phyloP scores from a whole-genome alignment of 2,329 filamentous ascomycete genomes.

The Talaromyces sp. region DNA sequence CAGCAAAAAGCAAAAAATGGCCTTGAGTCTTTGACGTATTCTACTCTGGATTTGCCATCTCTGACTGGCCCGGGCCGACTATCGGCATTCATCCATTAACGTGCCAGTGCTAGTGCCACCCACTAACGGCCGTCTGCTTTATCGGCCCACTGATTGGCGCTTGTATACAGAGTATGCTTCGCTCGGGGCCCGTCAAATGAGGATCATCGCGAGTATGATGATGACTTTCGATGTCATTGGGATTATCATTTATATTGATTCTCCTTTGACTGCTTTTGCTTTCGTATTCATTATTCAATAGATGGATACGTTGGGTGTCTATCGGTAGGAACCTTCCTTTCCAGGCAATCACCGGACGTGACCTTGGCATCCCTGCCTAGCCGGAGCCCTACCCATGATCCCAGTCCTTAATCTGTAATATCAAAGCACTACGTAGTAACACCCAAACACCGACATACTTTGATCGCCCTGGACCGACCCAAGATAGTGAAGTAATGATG shows the following conservation, averaged over 20 bases:
- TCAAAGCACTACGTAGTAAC: neutral
- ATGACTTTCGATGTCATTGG: neutral
- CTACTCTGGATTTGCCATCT: neutral
- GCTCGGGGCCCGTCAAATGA: neutral
- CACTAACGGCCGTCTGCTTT: neutral
- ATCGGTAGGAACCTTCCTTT: neutral
- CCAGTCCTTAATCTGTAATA: neutral
- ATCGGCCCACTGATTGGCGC: neutral
- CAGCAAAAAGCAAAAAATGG: neutral
- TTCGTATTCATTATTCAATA: neutral
- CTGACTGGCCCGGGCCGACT: neutral
- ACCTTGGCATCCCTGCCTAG: constrained; percentile 8
- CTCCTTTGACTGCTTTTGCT: neutral
- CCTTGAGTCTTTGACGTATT: neutral
- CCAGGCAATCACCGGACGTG: neutral
- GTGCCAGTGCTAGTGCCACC: neutral
- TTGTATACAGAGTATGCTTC: neutral
- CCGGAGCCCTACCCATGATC: neutral
- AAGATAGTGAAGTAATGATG: neutral
- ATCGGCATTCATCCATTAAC: neutral
- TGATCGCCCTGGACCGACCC: neutral
- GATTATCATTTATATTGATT: neutral
- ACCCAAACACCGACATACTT: neutral
- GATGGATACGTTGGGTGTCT: neutral
- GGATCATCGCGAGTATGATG: constrained; percentile 1